A percentile compares a stretch with the other conserved stretches of the same genome.
Evolutionary conservation across 2,329 filamentous ascomycete species (phyloP).

Genomic region (Ophiosphaerella narmari): DNA sequence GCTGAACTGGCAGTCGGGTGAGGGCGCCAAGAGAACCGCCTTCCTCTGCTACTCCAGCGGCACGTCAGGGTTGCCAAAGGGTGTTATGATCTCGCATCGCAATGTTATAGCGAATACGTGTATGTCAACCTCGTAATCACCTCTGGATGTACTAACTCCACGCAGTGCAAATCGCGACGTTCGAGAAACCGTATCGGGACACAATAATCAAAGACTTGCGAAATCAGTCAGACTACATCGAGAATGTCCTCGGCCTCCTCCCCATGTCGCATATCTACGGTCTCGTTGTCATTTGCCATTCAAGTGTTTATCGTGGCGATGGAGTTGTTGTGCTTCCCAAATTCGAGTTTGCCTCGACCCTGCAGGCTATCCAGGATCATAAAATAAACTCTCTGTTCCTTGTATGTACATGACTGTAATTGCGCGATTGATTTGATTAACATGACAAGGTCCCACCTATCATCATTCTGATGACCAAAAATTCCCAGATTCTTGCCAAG

Average conservation of each 20-base stretch:
- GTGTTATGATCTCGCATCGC: constrained; percentile 78
- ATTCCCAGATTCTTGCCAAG: constrained; percentile 60
- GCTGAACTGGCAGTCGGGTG: constrained; percentile 65
- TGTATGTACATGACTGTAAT: constrained; percentile 49
- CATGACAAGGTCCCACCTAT: constrained; percentile 72
- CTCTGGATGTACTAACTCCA: background rate
- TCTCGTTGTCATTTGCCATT: constrained; percentile 71
- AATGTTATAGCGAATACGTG: constrained; percentile 77
- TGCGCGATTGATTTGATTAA: constrained; percentile 7
- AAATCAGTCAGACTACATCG: constrained; percentile 52
- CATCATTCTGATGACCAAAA: constrained; percentile 75
- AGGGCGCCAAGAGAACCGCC: constrained; percentile 69
- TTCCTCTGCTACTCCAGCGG: constrained; percentile 82
- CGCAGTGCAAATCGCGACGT: constrained; percentile 61
- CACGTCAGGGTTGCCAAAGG: constrained; percentile 80
- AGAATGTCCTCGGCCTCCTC: constrained; percentile 69
- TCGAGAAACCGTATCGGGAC: constrained; percentile 53
- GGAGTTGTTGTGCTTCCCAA: constrained; percentile 73
- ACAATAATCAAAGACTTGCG: constrained; percentile 40
- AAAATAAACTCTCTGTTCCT: constrained; percentile 71
- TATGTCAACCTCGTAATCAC: constrained; percentile 10
- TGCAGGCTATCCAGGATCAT: constrained; percentile 68
- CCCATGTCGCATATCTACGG: constrained; percentile 84
- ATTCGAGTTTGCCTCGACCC: constrained; percentile 71
- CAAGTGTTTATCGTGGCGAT: constrained; percentile 71